Conservation (phyloP, 345 rosid genomes). For the Citrus reticulata region DNA sequence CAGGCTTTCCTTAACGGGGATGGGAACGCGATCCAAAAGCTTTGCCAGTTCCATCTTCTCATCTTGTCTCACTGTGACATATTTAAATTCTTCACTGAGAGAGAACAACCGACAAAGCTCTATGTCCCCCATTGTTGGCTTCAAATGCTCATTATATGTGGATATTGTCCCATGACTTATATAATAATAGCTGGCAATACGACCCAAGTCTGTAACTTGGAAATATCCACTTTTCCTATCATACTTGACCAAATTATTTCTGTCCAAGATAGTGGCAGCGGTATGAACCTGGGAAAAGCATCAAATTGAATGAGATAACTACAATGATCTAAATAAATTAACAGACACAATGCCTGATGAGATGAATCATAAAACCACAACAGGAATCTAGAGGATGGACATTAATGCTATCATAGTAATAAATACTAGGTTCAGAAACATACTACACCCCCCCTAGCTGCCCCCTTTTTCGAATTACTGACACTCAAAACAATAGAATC, state of each 20-base stretch:
- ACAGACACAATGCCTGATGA: neutral
- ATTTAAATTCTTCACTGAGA: slow-evolving; percentile 90
- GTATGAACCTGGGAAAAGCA: slow-evolving; percentile 66
- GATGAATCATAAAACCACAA: neutral
- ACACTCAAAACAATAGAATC: neutral
- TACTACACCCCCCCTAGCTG: too few species aligned
- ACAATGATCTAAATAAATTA: neutral
- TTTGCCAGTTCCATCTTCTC: slow-evolving; percentile 99
- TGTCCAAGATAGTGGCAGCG: slow-evolving; percentile 93
- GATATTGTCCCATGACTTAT: slow-evolving; percentile 92
- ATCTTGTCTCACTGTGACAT: slow-evolving; percentile 93
- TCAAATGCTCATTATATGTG: slow-evolving; percentile 88
- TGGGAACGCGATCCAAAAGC: slow-evolving; percentile 92
- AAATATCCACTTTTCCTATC: slow-evolving; percentile 93
- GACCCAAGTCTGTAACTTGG: slow-evolving; percentile 96
- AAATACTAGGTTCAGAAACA: neutral
- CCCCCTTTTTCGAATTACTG: neutral
- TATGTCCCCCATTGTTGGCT: slow-evolving; percentile 97
- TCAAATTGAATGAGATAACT: neutral
- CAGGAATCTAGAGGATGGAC: neutral
- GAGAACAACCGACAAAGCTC: slow-evolving; percentile 87
- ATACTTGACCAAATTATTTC: slow-evolving; percentile 82
- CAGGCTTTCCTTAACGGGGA: slow-evolving; percentile 89
- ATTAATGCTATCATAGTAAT: neutral
- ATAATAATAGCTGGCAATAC: slow-evolving; percentile 95